Base-by-base conservation (phyloP, 352 stramenopile species). In the Pilasporangium apinafurcum region DNA sequence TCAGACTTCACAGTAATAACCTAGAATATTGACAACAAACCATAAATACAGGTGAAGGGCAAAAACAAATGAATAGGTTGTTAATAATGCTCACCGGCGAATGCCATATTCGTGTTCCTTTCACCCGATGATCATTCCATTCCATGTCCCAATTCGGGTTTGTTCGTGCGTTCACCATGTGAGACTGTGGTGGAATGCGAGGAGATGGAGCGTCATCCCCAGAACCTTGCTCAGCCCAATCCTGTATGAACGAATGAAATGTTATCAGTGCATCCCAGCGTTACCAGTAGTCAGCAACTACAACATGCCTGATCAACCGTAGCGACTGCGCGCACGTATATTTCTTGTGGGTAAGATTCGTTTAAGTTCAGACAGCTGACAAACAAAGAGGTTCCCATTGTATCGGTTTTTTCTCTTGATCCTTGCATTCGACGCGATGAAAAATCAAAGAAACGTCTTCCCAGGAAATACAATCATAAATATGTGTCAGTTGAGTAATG, bases 161-260 rank as follows among this genome's bases (percentile, higher is more conserved):
- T 16, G 78, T 91, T 38, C 81, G 68, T 26, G 75, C 78, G 45
- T 93, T 93, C 27, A 93, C 81, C 12, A 88, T 48, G 50, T 93
- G 81, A 7, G 78, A 90, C 57, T 93, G 81, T 21, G 81, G 81
- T 18, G 66, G 69, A 28, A 88, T 66, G 8, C 51, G 54, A 12
- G 81, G 81, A n/a, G 74, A 83, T 26, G 74, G 71, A 18, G 38
- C 42, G 31, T 89, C 63, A 21, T 75, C 59, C 13, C 63, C 64
- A 21, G 43, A 41, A 13, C 64, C 73, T 44, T 87, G 67, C 1
- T 48, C 56, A 35, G 61, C 82, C 82, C 82, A 94, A 38, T 80
- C 62, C 69, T 81, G 47, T 13, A 39, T 10, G 43, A 1, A 33
- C 16, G 33, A 22, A 53, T 38, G 34, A 37, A 4, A 31, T 16